A percentile compares a stretch with the other conserved stretches of the same genome.
These are phyloP conservation scores for Penicillium robsamsonii DNA, from an alignment of 495 filamentous ascomycete species.

Conservation along the genomic window DNA sequence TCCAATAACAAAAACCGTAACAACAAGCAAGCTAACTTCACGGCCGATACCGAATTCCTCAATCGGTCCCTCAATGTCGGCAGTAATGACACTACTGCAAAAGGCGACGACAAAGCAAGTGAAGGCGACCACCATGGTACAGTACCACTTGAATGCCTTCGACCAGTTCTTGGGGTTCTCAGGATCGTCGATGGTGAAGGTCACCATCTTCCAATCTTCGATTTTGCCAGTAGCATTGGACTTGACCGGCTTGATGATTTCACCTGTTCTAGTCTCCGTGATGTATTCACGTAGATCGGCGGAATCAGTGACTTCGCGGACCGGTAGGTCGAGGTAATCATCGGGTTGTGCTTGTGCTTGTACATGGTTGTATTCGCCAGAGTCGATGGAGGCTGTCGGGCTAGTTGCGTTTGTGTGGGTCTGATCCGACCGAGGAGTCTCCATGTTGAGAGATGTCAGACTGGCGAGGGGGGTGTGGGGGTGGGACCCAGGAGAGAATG, in stretches of 20 bases:
- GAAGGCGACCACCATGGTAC: constrained; percentile 57
- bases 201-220: constrained; percentile 68
- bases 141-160: constrained; percentile 61
- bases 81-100: constrained; percentile 61
- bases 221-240: constrained; percentile 53
- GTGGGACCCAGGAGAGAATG: no score
- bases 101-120: constrained; percentile 67
- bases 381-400: constrained; percentile 29
- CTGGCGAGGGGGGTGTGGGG: background rate
- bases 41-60: constrained; percentile 60
- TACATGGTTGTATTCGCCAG: background rate
- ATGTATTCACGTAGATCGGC: constrained; percentile 66
- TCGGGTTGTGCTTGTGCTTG: constrained; percentile 17
- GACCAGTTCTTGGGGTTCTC: constrained; percentile 64
- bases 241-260: constrained; percentile 54
- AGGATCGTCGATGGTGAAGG: constrained; percentile 60
- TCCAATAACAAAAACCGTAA: constrained; percentile 75
- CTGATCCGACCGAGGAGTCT: constrained; percentile 14
- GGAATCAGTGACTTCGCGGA: constrained; percentile 56
- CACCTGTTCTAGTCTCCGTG: constrained; percentile 55
- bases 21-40: constrained; percentile 64
- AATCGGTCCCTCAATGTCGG: constrained; percentile 60
- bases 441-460: constrained; percentile 15
- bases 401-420: constrained; percentile 19
- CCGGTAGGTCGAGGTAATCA: constrained; percentile 54